phyloP scores from a whole-genome alignment of 306 rosid species.

The Fragaria ananassa region DNA sequence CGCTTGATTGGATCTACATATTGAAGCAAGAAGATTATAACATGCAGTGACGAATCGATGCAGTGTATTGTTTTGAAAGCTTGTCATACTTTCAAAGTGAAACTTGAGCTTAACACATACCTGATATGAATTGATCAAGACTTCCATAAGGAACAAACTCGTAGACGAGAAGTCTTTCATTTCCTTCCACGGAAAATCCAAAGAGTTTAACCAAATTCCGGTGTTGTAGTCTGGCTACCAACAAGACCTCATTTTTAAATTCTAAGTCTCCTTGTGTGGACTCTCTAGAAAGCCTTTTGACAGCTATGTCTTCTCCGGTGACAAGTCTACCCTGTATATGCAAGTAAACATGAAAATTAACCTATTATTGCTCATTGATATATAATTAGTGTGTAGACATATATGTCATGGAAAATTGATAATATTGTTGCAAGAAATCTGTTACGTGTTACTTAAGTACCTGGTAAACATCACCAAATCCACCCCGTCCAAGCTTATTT shows the following conservation, averaged over 20 bases:
- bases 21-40: not conserved
- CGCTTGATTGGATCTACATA: not conserved
- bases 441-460: not conserved
- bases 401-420: not conserved
- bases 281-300: slow-evolving; percentile 2
- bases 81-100: not conserved
- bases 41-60: too few relatives aligned
- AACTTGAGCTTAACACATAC: not conserved
- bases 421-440: not conserved
- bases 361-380: too few relatives aligned
- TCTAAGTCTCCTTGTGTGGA: slow-evolving; percentile 11
- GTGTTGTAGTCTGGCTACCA: slow-evolving; percentile 2
- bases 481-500: slow-evolving; percentile 15
- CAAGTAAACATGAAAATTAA: not conserved
- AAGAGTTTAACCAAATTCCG: slow-evolving; percentile 5
- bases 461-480: slow-evolving; percentile 3
- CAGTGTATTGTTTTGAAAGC: not conserved
- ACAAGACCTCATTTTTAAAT: slow-evolving; percentile 1
- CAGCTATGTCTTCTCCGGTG: not conserved
- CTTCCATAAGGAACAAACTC: slow-evolving; percentile 11
- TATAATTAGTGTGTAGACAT: too few relatives aligned
- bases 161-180: slow-evolving; percentile 12
- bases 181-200: slow-evolving; percentile 7
- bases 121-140: slow-evolving; percentile 12
- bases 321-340: not conserved